Base-by-base conservation (phyloP, 2,329 filamentous ascomycete species). In the Stromatinia cepivora region DNA sequence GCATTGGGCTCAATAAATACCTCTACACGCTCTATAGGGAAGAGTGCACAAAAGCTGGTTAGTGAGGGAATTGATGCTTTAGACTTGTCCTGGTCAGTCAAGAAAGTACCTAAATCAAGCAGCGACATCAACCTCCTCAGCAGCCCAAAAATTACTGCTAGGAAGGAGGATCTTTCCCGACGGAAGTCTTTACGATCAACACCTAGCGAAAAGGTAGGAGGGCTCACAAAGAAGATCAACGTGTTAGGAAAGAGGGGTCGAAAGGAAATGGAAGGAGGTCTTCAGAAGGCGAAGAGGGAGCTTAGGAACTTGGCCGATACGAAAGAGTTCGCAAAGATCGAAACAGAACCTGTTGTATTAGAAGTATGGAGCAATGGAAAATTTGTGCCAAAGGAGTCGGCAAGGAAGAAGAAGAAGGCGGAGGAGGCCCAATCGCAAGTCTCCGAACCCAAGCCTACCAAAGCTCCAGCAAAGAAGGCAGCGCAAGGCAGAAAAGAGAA, bases 281-380 rank as follows among this genome's bases (percentile, higher is more conserved):
- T 83, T 34, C 75, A 80, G 36, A 83, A 82, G 68, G 78, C 87
- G 73, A 80, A 84, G 48, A 86, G 88, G 70, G 89, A 91, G 75
- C 78, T 90, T 39, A 80, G 81, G 78, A 82, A 85, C 71, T 78
- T 92, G 66, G 83, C 85, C 79, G 85, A 91, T 79, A 86, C 88
- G 71, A 86, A 88, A 70, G 88, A 90, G 74, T 90, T 84, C 71
- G 81, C 84, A 0, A 83, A 85, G 59, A 84, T 89, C 31, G 88
- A 90, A 67, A 84, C 83, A 20, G 81, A 83, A 66, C 87, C 87
- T 7, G 84, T 90, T 5, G 56, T 85, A 10, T 82, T 86, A 72
- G 88, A 86, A 1, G 82, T 88, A 36, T 90, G 88, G 88, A 86
- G 85, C 74, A 90, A 89, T 72, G 88, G 88, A 69, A 90, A 90